Evolutionary conservation across 495 filamentous ascomycete species (phyloP).

Genomic region (Neurospora hispaniola): DNA sequence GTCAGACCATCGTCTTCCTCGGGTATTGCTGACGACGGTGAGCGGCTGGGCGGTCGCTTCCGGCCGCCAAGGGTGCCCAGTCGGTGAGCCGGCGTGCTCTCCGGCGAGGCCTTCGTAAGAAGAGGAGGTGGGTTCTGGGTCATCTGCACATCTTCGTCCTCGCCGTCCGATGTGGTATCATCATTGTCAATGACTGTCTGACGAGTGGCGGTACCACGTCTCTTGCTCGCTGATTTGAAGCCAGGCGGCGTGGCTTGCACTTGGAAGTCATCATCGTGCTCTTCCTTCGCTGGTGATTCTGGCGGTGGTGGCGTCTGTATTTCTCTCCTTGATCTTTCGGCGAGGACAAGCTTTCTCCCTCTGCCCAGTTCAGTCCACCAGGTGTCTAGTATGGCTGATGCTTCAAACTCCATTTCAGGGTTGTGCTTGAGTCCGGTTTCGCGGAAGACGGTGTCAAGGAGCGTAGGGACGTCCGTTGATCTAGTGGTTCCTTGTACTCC

Average conservation of each 20-base stretch:
- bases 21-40: slow-evolving; percentile 6
- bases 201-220: background rate
- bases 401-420: slow-evolving; percentile 16
- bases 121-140: slow-evolving; percentile 6
- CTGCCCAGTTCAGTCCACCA: slow-evolving; percentile 41
- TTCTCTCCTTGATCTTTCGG: slow-evolving; percentile 13
- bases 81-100: background rate
- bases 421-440: slow-evolving; percentile 17
- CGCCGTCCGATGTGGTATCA: slow-evolving; percentile 24
- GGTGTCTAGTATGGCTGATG: slow-evolving; percentile 25
- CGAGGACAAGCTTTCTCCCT: slow-evolving; percentile 16
- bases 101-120: background rate
- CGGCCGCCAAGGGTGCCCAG: slow-evolving; percentile 21
- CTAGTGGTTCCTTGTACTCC: slow-evolving; percentile 12
- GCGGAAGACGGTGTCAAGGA: slow-evolving; percentile 28
- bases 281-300: background rate
- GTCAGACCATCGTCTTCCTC: background rate
- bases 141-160: slow-evolving; percentile 14
- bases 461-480: slow-evolving; percentile 22
- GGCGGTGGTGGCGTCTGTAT: slow-evolving; percentile 4
- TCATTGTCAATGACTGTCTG: slow-evolving; percentile 16
- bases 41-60: slow-evolving; percentile 5
- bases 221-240: slow-evolving; percentile 12
- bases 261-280: slow-evolving; percentile 39
- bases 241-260: slow-evolving; percentile 38